Evolutionary conservation across 768 basidiomycete genomes (phyloP).

Genomic region (Pisolithus microcarpus): DNA sequence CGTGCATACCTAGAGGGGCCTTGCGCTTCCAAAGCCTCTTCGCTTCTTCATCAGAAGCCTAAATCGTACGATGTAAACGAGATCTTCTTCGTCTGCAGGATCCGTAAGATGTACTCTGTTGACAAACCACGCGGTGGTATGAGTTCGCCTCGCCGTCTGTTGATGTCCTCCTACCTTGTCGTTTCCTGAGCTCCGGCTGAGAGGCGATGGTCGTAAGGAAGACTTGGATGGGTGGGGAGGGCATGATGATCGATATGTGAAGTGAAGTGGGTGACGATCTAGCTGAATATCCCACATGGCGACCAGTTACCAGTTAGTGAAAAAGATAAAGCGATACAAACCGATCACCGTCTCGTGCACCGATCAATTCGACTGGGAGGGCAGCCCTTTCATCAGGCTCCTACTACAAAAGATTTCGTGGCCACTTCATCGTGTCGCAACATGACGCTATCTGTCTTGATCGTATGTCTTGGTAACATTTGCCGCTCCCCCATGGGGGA

Average conservation of each 20-base stretch:
- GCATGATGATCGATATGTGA: slow-evolving; percentile 47
- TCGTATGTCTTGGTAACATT: slow-evolving; percentile 81
- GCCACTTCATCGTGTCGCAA: slow-evolving; percentile 2
- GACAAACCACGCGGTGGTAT: neutral
- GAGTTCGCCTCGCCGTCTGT: neutral
- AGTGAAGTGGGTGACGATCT: neutral
- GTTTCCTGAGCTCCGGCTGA: slow-evolving; percentile 66
- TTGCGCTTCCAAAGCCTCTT: slow-evolving; percentile 78
- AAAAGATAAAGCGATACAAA: too few species aligned
- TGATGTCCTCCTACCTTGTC: slow-evolving; percentile 52
- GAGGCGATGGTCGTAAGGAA: slow-evolving; percentile 88
- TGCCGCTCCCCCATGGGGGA: slow-evolving; percentile 92
- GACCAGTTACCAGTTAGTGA: too few species aligned
- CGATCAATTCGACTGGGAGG: too few species aligned
- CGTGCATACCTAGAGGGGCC: slow-evolving; percentile 52
- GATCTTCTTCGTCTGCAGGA: slow-evolving; percentile 81
- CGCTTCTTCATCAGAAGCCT: slow-evolving; percentile 75
- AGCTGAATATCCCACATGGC: neutral
- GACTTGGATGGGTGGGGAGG: slow-evolving; percentile 72
- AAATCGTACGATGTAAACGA: slow-evolving; percentile 77
- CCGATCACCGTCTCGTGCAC: too few species aligned
- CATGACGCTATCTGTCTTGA: slow-evolving; percentile 47
- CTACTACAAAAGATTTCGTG: neutral
- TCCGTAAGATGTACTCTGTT: slow-evolving; percentile 73
- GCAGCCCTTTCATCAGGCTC: too few species aligned